phyloP scores from a whole-genome alignment of 2,329 filamentous ascomycete genomes.

The Aspergillus ustus region DNA sequence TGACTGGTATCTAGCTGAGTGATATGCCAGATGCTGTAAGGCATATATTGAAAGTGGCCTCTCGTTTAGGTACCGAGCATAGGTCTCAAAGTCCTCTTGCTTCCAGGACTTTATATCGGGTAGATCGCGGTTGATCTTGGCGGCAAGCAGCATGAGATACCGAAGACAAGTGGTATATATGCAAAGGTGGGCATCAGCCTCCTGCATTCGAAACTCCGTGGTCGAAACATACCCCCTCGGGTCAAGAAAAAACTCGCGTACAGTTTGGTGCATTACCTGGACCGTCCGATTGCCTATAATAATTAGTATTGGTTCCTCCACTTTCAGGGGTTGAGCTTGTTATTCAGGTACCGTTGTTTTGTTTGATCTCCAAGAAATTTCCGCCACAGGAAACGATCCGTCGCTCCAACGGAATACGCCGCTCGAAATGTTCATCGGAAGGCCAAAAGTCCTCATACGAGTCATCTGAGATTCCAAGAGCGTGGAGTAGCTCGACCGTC shows the following conservation, averaged over 20 bases:
- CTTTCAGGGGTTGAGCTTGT: background rate
- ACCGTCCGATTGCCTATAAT: background rate
- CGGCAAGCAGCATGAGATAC: background rate
- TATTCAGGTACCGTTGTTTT: background rate
- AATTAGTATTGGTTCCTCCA: no score
- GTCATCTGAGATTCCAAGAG: no score
- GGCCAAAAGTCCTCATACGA: background rate
- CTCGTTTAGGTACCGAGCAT: no score
- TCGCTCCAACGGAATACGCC: background rate
- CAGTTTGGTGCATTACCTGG: conserved; percentile 13
- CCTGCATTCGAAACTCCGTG: no score
- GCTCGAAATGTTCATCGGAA: background rate
- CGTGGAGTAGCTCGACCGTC: background rate
- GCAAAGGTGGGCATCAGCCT: background rate
- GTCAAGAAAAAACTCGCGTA: conserved; percentile 7
- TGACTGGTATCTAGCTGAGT: no score
- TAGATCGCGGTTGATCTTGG: no score
- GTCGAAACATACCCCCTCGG: no score
- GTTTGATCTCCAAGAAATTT: conserved; percentile 11
- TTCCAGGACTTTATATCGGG: no score
- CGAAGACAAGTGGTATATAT: background rate
- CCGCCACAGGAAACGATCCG: conserved; percentile 5
- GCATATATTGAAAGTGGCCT: no score
- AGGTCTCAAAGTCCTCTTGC: no score
- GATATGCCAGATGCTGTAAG: no score